phyloP scores from a whole-genome alignment of 2,329 filamentous ascomycete species.

The Penicillium sp. region DNA sequence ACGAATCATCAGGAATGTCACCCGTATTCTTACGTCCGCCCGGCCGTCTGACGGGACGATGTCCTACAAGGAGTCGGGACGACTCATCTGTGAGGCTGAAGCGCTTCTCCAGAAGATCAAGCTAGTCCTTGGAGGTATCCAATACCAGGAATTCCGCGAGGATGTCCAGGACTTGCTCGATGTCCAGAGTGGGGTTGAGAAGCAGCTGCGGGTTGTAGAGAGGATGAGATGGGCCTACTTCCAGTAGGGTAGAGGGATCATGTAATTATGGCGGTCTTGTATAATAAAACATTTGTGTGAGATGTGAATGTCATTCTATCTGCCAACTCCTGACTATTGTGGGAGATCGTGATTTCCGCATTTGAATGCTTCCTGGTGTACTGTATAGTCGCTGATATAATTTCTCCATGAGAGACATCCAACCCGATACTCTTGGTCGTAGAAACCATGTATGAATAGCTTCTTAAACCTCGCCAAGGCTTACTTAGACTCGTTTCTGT shows the following conservation, averaged over 20 bases:
- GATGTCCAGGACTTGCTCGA: conserved; percentile 86
- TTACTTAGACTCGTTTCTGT: not conserved
- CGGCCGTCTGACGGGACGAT: conserved; percentile 74
- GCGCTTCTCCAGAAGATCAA: conserved; percentile 72
- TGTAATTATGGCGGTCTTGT: not conserved
- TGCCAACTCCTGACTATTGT: not conserved
- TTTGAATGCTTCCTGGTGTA: not conserved
- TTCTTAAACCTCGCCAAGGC: not conserved
- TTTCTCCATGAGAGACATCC: not conserved
- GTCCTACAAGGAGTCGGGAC: conserved; percentile 88
- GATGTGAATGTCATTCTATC: not conserved
- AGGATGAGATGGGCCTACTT: conserved; percentile 90
- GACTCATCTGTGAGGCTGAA: conserved; percentile 88
- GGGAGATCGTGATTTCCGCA: not conserved
- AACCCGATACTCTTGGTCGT: not conserved
- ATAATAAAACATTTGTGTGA: not conserved
- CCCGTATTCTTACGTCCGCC: conserved; percentile 73
- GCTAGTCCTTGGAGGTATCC: conserved; percentile 69
- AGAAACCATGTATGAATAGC: not conserved
- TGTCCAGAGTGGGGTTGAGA: conserved; percentile 72
- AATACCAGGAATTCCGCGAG: conserved; percentile 83
- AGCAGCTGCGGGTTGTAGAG: conserved; percentile 77
- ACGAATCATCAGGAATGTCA: conserved; percentile 67
- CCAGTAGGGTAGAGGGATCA: conserved; percentile 59
- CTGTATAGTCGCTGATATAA: not conserved